Percentiles rank a stretch among this genome's conserved stretches.
Evolutionary conservation across 2,329 filamentous ascomycete genomes (phyloP).

Genomic region (Drechmeria coniospora): DNA sequence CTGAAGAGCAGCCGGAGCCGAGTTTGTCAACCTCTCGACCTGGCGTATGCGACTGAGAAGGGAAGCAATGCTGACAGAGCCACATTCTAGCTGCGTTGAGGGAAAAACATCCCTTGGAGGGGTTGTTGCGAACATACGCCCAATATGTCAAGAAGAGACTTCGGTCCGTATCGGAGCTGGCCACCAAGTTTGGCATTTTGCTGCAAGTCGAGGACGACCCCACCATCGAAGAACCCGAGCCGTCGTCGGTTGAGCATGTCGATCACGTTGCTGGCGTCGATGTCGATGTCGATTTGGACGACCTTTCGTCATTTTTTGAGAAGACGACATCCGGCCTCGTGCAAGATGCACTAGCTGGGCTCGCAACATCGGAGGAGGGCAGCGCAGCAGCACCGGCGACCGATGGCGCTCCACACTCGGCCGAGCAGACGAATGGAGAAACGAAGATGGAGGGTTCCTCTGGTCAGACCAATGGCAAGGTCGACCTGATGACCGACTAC

Average conservation of each 20-base stretch:
- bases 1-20: constrained; percentile 8
- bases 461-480: constrained; percentile 14
- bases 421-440: constrained; percentile 11
- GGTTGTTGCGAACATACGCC: constrained; percentile 20
- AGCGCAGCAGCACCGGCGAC: constrained; percentile 4
- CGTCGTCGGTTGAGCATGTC: constrained; percentile 3
- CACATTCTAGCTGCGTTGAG: constrained; percentile 14
- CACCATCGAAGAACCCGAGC: constrained; percentile 10
- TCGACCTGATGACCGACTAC: constrained; percentile 21
- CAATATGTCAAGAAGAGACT: constrained; percentile 18
- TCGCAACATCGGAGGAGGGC: constrained; percentile 16
- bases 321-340: constrained; percentile 25
- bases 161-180: constrained; percentile 17
- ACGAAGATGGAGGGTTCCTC: constrained; percentile 9
- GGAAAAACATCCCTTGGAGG: constrained; percentile 23
- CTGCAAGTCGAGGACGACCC: constrained; percentile 15
- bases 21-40: constrained; percentile 2
- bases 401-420: constrained; percentile 9
- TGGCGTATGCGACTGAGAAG: neutral
- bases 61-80: constrained; percentile 2
- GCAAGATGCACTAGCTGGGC: constrained; percentile 22
- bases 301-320: constrained; percentile 26
- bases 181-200: constrained; percentile 18
- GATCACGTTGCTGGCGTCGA: constrained; percentile 12
- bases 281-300: constrained; percentile 21